phyloP scores from a whole-genome alignment of 2,329 filamentous ascomycete genomes.

The Aspergillus awamori region DNA sequence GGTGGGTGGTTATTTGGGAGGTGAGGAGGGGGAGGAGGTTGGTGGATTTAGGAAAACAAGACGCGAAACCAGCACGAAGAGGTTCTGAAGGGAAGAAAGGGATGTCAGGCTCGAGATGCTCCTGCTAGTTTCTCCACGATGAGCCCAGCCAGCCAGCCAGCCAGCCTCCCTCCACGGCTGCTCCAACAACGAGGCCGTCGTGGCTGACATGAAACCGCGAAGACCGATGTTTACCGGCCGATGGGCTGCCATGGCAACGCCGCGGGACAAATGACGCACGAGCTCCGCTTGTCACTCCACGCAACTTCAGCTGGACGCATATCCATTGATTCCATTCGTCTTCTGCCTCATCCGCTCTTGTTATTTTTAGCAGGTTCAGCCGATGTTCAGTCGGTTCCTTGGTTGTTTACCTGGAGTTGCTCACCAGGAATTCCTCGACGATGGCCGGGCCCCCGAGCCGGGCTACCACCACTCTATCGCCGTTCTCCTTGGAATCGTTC shows the following conservation, averaged over 20 bases:
- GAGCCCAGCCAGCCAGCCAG: constrained; percentile 2
- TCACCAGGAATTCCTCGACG: background rate
- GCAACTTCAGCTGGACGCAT: background rate
- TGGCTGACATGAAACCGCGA: constrained; percentile 23
- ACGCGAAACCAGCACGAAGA: constrained; percentile 14
- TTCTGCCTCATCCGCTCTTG: background rate
- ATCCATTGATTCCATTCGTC: background rate
- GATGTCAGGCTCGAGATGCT: constrained; percentile 17
- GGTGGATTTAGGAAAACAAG: constrained; percentile 6
- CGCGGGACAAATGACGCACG: constrained; percentile 21
- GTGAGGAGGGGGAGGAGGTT: background rate
- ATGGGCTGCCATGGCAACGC: constrained; percentile 44
- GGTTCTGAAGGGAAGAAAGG: constrained; percentile 21
- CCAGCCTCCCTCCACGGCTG: constrained; percentile 9
- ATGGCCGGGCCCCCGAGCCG: background rate
- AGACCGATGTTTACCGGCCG: constrained; percentile 38
- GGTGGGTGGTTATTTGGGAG: background rate
- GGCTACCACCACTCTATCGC: constrained; percentile 2
- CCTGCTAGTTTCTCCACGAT: constrained; percentile 13
- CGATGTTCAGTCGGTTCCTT: background rate
- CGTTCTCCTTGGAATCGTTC: background rate
- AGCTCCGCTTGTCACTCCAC: constrained; percentile 9
- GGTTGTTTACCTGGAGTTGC: constrained; percentile 4
- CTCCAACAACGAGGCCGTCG: constrained; percentile 20
- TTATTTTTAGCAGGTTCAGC: constrained; percentile 23